Percentiles rank a stretch among this genome's conserved stretches.
phyloP scores from a whole-genome alignment of 495 filamentous ascomycete species.

The Penicillium atrosanguineum region DNA sequence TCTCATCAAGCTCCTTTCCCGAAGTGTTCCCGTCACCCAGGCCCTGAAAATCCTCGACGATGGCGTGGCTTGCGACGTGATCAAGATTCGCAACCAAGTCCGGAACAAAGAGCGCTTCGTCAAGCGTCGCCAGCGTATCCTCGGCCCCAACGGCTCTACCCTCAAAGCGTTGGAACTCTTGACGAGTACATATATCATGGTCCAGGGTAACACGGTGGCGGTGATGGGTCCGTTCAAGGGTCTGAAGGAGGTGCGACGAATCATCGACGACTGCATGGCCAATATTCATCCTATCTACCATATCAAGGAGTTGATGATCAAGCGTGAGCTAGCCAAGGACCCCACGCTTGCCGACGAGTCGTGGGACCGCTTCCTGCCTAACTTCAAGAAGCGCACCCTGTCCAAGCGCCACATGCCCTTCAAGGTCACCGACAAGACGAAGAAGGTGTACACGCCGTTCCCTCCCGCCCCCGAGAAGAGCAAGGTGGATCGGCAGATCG shows the following conservation, averaged over 20 bases:
- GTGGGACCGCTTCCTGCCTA: conserved; percentile 94
- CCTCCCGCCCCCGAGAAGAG: conserved; percentile 79
- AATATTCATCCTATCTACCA: conserved; percentile 93
- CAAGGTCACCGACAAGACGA: conserved; percentile 88
- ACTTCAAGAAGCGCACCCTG: conserved; percentile 95
- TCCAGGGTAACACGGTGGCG: conserved; percentile 94
- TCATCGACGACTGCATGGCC: conserved; percentile 94
- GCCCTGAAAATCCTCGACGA: conserved; percentile 94
- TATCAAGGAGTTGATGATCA: conserved; percentile 99
- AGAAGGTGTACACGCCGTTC: conserved; percentile 89
- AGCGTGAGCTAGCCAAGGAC: conserved; percentile 95
- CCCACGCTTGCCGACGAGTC: conserved; percentile 81
- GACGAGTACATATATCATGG: conserved; percentile 88
- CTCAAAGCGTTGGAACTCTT: conserved; percentile 95
- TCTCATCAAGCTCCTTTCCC: conserved; percentile 85
- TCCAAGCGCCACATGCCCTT: conserved; percentile 78
- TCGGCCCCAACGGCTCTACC: conserved; percentile 80
- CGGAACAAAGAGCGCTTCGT: conserved; percentile 96
- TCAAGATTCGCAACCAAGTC: conserved; percentile 88
- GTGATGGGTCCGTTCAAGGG: conserved; percentile 91
- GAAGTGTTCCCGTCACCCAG: conserved; percentile 84
- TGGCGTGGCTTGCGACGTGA: conserved; percentile 83
- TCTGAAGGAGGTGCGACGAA: conserved; percentile 84
- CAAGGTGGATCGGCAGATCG: conserved; percentile 97
- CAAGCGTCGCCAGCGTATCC: conserved; percentile 88